Evolutionary conservation across 768 basidiomycete species (phyloP).

Genomic region (Mycena galopus): DNA sequence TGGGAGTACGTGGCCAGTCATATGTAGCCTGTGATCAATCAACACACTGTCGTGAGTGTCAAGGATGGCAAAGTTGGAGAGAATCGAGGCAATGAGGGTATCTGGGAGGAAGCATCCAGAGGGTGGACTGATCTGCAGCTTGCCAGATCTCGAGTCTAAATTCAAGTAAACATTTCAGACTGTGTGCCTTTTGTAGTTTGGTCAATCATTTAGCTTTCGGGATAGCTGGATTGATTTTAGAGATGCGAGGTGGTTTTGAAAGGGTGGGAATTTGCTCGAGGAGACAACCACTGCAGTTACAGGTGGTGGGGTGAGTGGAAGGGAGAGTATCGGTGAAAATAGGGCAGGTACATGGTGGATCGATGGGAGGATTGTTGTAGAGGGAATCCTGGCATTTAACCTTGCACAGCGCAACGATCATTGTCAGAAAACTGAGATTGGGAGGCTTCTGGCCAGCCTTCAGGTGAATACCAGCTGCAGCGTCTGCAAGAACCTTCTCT

Average conservation of each 20-base stretch:
- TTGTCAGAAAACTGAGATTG: background rate
- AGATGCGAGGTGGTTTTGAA: background rate
- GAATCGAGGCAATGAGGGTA: slow-evolving; percentile 25
- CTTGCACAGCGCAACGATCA: background rate
- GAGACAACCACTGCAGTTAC: slow-evolving; percentile 3
- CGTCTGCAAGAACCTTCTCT: background rate
- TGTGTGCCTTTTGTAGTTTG: background rate
- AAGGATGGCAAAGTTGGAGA: slow-evolving; percentile 30
- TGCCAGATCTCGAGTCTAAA: background rate
- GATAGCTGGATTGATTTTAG: background rate
- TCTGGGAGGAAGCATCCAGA: slow-evolving; percentile 35
- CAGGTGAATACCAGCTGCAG: background rate
- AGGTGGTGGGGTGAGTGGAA: background rate
- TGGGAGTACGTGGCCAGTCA: background rate
- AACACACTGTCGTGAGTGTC: rapidly evolving
- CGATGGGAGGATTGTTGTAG: background rate
- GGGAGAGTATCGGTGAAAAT: background rate
- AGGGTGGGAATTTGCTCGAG: background rate
- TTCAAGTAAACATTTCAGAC: background rate
- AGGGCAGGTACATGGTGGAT: background rate
- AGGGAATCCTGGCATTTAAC: background rate
- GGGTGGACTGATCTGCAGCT: background rate
- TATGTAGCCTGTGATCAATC: background rate
- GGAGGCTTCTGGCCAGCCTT: background rate
- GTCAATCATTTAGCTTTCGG: background rate